Base-by-base conservation (phyloP, 176 grass and related monocot species). In the Triticum aestivum region DNA sequence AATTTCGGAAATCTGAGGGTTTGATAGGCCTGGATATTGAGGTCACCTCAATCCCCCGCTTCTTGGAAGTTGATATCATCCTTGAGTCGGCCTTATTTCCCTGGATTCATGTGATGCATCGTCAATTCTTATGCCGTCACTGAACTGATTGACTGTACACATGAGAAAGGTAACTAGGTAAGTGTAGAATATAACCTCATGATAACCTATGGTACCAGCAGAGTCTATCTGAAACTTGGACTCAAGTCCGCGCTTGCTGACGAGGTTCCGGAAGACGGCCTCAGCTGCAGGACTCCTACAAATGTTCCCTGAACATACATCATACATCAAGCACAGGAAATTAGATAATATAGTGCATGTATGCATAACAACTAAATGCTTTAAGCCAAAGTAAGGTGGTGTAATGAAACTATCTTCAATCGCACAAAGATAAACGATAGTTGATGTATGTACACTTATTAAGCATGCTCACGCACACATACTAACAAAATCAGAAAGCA, bases 231-330 rank as follows among this genome's bases (percentile, higher is more conserved):
- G 77, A 85, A 95, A 98, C 72, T 89, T 85, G 69, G 91, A 86
- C 21, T 93, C 82, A n/a, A 92, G 67, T 15, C 90, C 91, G 65
- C 93, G 82, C 86, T 94, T 98, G 71, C 65, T 81, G 42, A 95
- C 96, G 3, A 95, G 88, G 42, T 85, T 87, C 41, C 87, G 89
- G 82, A 95, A 95, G 74, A 98, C 91, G 32, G 96, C 96, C 81
- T 98, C 96, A 17, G 93, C 93, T 1, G 96, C 93, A 33, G 96
- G 93, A 85, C 96, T 98, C 61, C 96, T 90, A 79, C 96, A 98
- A 65, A 98, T 98, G 87, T 98, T 98, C 11, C 96, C 93, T 98
- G 78, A 32, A 51, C 4, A 70, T 68, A 75, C 9, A 85, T 15
- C 52, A 83, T 64, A 61, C 44, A 85, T 80, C 33, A 84, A 39